These are phyloP conservation scores for Closterium sp. DNA, from an alignment of 139 green algal genomes.

Conservation along the genomic window DNA sequence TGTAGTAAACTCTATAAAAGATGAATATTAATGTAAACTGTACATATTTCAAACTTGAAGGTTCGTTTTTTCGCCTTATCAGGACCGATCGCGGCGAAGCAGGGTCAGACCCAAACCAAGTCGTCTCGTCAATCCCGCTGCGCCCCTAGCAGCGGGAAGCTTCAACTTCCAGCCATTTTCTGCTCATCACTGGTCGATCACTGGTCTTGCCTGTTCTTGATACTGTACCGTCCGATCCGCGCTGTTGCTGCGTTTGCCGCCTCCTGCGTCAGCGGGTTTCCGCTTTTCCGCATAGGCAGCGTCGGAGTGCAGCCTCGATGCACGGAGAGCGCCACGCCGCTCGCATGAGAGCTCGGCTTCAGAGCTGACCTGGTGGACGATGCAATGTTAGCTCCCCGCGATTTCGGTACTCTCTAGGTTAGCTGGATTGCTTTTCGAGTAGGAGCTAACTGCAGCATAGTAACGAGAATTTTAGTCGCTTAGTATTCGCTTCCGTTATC, in stretches of 20 bases:
- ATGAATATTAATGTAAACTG: too few species aligned
- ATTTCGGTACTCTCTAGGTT: not conserved
- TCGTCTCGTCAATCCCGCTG: not conserved
- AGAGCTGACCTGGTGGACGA: not conserved
- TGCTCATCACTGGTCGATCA: not conserved
- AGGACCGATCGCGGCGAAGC: too few species aligned
- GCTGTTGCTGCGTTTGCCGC: not conserved
- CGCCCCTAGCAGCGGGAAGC: not conserved
- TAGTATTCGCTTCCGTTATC: not conserved
- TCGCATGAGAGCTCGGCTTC: too few species aligned
- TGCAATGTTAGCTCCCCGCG: not conserved
- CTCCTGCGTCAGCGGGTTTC: not conserved
- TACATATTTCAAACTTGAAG: too few species aligned
- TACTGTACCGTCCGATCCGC: not conserved
- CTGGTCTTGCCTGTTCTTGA: not conserved
- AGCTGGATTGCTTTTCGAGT: not conserved
- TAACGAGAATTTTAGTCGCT: not conserved
- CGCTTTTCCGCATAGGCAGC: not conserved
- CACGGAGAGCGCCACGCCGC: too few species aligned
- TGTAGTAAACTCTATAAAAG: too few species aligned
- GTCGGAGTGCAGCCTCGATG: not conserved
- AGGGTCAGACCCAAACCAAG: too few species aligned
- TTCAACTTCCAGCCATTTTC: not conserved
- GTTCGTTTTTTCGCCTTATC: too few species aligned
- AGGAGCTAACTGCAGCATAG: not conserved